These are phyloP conservation scores for Streptanthus diversifolius DNA, from an alignment of 345 rosid genomes.

Conservation along the genomic window DNA sequence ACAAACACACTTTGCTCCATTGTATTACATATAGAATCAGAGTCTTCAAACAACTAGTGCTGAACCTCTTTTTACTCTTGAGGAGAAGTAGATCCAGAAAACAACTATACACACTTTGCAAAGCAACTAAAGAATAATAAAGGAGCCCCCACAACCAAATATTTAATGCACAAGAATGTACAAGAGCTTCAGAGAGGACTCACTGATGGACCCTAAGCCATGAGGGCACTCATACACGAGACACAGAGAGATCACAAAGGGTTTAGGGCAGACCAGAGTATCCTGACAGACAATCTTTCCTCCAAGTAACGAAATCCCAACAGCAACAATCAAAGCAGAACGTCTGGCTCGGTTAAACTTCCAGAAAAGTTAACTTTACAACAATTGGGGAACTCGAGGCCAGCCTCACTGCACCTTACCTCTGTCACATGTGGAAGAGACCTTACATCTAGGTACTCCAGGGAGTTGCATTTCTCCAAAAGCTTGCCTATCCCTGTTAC, in stretches of 20 bases:
- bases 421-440: slow-evolving; percentile 74
- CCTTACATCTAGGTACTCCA: slow-evolving; percentile 81
- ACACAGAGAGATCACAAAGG: slow-evolving; percentile 2
- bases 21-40: slow-evolving; percentile 17
- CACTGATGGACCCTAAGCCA: slow-evolving; percentile 24
- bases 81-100: slow-evolving; percentile 17
- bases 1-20: slow-evolving; percentile 6
- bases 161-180: slow-evolving; percentile 17
- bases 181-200: slow-evolving; percentile 30
- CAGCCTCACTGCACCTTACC: slow-evolving; percentile 76
- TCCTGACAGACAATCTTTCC: slow-evolving; percentile 6
- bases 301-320: background rate
- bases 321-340: slow-evolving; percentile 39
- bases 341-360: slow-evolving; percentile 62
- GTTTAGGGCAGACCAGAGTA: background rate
- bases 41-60: slow-evolving; percentile 5
- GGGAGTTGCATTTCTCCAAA: slow-evolving; percentile 56
- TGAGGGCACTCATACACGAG: slow-evolving; percentile 9
- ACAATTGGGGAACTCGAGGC: slow-evolving; percentile 57
- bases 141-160: slow-evolving; percentile 2
- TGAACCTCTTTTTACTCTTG: background rate
- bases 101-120: slow-evolving; percentile 22
- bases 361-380: slow-evolving; percentile 82
- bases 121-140: slow-evolving; percentile 1
- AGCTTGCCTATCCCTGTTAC: slow-evolving; percentile 63